Percentiles rank a stretch among this genome's conserved stretches.
Conservation (phyloP, 2,329 filamentous ascomycete species). For the Thelonectria discophora region DNA sequence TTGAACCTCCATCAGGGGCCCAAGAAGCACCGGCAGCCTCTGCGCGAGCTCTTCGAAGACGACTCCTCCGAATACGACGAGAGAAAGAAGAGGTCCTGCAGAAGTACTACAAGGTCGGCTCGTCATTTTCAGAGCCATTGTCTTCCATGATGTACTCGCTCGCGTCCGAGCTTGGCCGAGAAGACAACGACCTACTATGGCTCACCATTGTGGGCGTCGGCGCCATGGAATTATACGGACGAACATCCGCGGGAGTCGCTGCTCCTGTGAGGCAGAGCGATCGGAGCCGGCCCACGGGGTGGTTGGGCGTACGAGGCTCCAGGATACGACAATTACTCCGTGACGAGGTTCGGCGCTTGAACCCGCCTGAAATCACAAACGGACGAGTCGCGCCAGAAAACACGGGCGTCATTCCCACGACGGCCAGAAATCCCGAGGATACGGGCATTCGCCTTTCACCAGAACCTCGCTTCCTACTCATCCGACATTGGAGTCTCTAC, state of each 20-base stretch:
- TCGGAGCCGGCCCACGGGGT: conserved; percentile 69
- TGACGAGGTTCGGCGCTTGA: conserved; percentile 93
- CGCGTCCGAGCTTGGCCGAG: conserved; percentile 91
- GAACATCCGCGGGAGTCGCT: conserved; percentile 82
- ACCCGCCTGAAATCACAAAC: conserved; percentile 76
- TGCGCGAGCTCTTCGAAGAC: conserved; percentile 74
- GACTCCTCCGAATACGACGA: conserved; percentile 76
- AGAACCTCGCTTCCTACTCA: conserved; percentile 90
- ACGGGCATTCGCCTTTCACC: conserved; percentile 91
- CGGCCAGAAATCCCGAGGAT: conserved; percentile 87
- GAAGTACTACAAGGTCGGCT: conserved; percentile 85
- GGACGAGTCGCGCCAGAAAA: conserved; percentile 71
- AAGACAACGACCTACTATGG: conserved; percentile 97
- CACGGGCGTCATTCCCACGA: conserved; percentile 86
- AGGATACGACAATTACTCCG: conserved; percentile 85
- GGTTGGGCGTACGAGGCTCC: conserved; percentile 83
- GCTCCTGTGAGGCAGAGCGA: conserved; percentile 65
- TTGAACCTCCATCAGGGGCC: conserved; percentile 66
- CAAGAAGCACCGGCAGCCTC: conserved; percentile 71
- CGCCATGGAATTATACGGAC: conserved; percentile 91
- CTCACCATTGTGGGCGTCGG: conserved; percentile 92
- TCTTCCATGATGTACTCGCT: conserved; percentile 94
- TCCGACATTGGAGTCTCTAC: conserved; percentile 96
- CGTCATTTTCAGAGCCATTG: conserved; percentile 93
- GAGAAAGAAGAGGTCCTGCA: conserved; percentile 81